Evolutionary conservation across 441 rosid genomes (phyloP), one percentile per base, ranked within the genome.

Genomic region (Pelargonium australe): DNA sequence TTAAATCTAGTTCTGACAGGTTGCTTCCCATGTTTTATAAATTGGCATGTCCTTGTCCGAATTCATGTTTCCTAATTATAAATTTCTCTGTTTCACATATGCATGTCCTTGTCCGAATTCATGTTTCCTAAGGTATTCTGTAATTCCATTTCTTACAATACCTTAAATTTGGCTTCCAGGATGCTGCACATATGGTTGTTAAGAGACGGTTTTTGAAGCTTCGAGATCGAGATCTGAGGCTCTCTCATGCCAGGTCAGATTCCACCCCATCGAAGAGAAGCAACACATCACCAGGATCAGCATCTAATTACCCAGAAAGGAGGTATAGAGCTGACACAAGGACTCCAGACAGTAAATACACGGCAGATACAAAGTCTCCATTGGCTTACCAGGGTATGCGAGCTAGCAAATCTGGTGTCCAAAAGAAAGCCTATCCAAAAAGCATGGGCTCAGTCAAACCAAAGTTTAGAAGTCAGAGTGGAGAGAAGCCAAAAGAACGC

Each of bases 331-430:
- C 37, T 66, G 89, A 74, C 65, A 73, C 83, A 47, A 82, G 79
- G 71, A 76, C 85, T 75, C 76, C 80, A 49, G 85, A 37, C 4
- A 65, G 61, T 20, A 69, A 67, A 34, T 70, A 65, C 66, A 68
- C 64, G 51, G 64, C 74, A 3, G 77, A 63, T 44, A 49, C 77
- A 13, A 84, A 79, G 71, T 71, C 80, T 62, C 58, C 76, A 51
- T 66, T 82, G 75, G 81, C 94, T 9, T 91, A 90, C 77, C 94
- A 95, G 81, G 99, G 99, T 10, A 72, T 89, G 81, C 87, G 85
- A 25, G 92, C 95, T 43, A 87, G 83, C 71, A 95, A 90, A 81
- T 75, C 94, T 7, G 84, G 84, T 43, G 75, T 68, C 17, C 75
- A 67, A 40, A 87, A 82, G 85, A 89, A 85, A 80, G 73, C 53